Evolutionary conservation across 2,329 filamentous ascomycete genomes (phyloP), one percentile per base, ranked within the genome.

Genomic region (Colletotrichum limetticola): DNA sequence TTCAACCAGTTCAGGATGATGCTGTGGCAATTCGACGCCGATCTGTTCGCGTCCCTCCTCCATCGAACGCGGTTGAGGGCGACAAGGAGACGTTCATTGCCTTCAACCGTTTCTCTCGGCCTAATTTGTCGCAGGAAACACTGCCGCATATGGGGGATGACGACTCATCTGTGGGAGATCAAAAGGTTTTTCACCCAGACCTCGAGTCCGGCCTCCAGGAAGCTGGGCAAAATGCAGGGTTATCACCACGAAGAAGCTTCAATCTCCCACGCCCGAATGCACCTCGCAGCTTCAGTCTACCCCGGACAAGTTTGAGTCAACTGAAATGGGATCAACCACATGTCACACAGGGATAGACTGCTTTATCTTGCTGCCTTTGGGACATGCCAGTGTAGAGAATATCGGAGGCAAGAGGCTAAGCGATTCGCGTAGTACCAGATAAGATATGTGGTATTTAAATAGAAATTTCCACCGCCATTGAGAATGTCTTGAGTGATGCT

Each of bases 71-170:
- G 22, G 78, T 84, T 0, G 78, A 81, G 11, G 77, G 75, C 16
- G 82, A 85, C 58, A 69, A 71, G 6, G 77, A 82, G 4, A 82
- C 79, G 4, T 86, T 87, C 63, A 82, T 86, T 46, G 84, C 84
- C 1, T 86, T 86, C 76, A 87, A 88, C 76, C 84, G 86, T 59
- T 88, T 88, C 79, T 86, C 82, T 16, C 78, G 84, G 8, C 83
- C 84, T 0, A 72, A 72, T 16, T 42, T 72, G 9, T 72, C 59
- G 1, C 53, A 22, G 2, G 66, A 69, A 32, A 69, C 66, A 9
- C 59, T 72, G 1, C 22, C 37, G 4, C 59, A 64, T 12, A 7
- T 37, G 16, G 53, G 30, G 1, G 70, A 68, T 7, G 59, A 69
- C 26, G 66, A 69, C 32, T 69, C 63, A 4, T 52, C 68, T 1